Base-by-base conservation (phyloP, 805 yeast genomes). In the Ogataea chonburiensis region DNA sequence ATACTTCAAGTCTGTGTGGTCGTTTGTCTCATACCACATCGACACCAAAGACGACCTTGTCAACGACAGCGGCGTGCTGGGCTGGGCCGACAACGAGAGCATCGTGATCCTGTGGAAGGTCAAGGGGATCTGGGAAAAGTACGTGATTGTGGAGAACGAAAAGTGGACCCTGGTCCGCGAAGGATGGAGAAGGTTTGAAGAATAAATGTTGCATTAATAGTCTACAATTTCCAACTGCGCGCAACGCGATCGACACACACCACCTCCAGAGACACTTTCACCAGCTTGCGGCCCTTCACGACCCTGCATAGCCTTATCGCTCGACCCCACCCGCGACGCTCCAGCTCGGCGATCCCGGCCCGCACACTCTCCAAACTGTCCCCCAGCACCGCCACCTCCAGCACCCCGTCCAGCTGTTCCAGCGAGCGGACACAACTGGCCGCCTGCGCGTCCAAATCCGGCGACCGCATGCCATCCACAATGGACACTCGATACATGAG, bases 1-100 rank as follows among this genome's bases (percentile, higher is more conserved):
- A 31, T 88, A 88, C 56, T 84, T 89, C 60, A 77, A 81, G 34
- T 81, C 91, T 2, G 81, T 84, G 11, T 89, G 96, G 96, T 81
- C 93, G 25, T 86, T 83, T 63, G 86, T 86, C 34, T 82, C 91
- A 0, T 68, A 77, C 11, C 81, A 85, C 49, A 70, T 75, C 13
- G 58, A 54, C 17, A 48, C 47, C 24, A 63, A 62, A 37, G 61
- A 64, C 5, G 56, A 56, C 24, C 38, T 42, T 10, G 39, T 56
- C 11, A 60, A 54, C 32, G 63, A 59, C 29, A 43, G 38, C 21
- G 85, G 82, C 7, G 67, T 69, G 1, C 42, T 77, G 17, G 95
- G 91, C 1, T 86, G 95, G 95, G 68, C 81, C 1, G 79, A 79
- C 5, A 87, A 85, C 46, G 86, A 79, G 44, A 69, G 82, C 9